Percentiles rank a stretch among this genome's conserved stretches.
phyloP scores from a whole-genome alignment of 805 yeast species.

The Pichia manshurica region DNA sequence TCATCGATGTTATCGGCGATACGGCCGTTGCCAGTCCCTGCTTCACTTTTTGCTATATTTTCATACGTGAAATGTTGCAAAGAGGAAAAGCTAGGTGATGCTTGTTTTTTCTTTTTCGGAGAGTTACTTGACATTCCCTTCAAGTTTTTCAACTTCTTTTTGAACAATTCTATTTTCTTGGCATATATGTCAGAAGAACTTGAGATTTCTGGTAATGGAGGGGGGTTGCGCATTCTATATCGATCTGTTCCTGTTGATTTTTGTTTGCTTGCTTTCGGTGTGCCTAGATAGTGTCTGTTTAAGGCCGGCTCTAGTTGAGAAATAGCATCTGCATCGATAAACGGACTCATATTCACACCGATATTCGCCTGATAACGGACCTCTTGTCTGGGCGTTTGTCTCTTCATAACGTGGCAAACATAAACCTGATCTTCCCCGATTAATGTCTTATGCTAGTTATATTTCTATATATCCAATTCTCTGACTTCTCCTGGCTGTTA shows the following conservation, averaged over 20 bases:
- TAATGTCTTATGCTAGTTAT: too few species aligned
- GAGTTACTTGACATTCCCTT: not conserved
- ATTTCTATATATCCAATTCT: too few species aligned
- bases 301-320: conserved; percentile 7
- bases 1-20: too few species aligned
- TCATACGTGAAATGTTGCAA: too few species aligned
- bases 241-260: not conserved
- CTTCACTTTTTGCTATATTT: too few species aligned
- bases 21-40: too few species aligned
- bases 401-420: not conserved
- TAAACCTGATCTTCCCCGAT: too few species aligned
- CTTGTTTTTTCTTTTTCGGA: not conserved
- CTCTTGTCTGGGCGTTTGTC: not conserved
- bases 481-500: too few species aligned
- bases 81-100: too few species aligned
- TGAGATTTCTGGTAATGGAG: conserved; percentile 19
- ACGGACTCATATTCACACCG: conserved; percentile 29
- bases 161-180: conserved; percentile 21
- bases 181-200: conserved; percentile 13
- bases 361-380: conserved; percentile 30
- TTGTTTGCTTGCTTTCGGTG: not conserved
- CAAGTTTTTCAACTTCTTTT: conserved; percentile 19
- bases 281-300: conserved; percentile 8
- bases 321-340: conserved; percentile 5
- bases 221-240: conserved; percentile 7